These are phyloP conservation scores for Nidula microcarpa DNA, from an alignment of 768 basidiomycete species.

Conservation along the genomic window DNA sequence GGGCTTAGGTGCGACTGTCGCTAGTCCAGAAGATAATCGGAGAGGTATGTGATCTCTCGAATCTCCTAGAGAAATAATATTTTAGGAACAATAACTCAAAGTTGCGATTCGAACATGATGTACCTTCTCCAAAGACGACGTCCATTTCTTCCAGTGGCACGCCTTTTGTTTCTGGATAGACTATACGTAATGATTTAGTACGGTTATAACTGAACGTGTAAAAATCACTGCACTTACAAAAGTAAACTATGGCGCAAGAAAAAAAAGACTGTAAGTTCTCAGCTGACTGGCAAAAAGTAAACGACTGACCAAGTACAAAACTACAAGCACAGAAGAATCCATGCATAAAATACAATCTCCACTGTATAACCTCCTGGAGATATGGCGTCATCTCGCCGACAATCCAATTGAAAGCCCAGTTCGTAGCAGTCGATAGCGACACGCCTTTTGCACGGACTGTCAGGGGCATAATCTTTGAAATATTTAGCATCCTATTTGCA, in stretches of 20 bases:
- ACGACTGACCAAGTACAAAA: conserved; percentile 63
- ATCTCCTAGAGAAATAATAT: not conserved
- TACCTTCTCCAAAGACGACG: conserved; percentile 84
- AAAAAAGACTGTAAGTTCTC: conserved; percentile 1
- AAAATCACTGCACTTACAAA: conserved; percentile 44
- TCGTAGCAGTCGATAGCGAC: conserved; percentile 88
- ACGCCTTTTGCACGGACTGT: conserved; percentile 93
- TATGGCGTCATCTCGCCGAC: conserved; percentile 87
- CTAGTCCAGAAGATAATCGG: not conserved
- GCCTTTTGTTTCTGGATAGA: conserved; percentile 85
- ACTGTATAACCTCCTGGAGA: conserved; percentile 82
- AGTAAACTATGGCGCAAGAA: conserved; percentile 52
- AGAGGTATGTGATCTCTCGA: not conserved
- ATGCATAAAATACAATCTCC: conserved; percentile 95
- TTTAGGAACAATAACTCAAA: not conserved
- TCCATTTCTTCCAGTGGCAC: conserved; percentile 92
- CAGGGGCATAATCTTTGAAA: conserved; percentile 78
- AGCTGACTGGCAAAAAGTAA: conserved; percentile 1
- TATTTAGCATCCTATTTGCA: not conserved
- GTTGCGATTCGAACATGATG: conserved; percentile 3
- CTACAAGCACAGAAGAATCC: conserved; percentile 88
- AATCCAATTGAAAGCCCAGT: conserved; percentile 85
- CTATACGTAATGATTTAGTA: conserved; percentile 29
- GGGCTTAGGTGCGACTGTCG: not conserved
- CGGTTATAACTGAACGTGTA: not conserved